Conservation (phyloP, 805 yeast genomes). For the Ogataea chonburiensis region DNA sequence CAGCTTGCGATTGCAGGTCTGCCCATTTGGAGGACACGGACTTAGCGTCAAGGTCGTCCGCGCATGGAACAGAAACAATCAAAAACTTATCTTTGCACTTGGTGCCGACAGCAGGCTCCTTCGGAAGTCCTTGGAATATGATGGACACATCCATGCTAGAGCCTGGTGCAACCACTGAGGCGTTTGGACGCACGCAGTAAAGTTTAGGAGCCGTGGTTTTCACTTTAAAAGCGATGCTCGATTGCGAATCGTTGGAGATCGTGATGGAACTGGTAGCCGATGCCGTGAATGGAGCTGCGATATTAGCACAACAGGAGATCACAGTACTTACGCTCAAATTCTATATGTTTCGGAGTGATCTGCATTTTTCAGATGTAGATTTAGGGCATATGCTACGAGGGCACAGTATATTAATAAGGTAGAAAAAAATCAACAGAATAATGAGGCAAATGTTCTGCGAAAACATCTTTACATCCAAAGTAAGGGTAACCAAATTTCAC, state of each 20-base stretch:
- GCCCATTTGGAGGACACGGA: constrained; percentile 71
- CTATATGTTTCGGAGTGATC: constrained; percentile 69
- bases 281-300: constrained; percentile 70
- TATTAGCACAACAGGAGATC: constrained; percentile 4
- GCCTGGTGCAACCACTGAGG: constrained; percentile 77
- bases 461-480: constrained; percentile 12
- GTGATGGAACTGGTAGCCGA: constrained; percentile 63
- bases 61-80: constrained; percentile 80
- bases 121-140: constrained; percentile 78
- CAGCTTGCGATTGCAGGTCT: constrained; percentile 58
- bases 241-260: constrained; percentile 53
- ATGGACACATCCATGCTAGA: constrained; percentile 70
- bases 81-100: constrained; percentile 91
- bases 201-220: constrained; percentile 97
- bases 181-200: constrained; percentile 94
- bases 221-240: constrained; percentile 83
- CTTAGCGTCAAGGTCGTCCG: constrained; percentile 52
- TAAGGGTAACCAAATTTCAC: constrained; percentile 13
- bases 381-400: constrained; percentile 7
- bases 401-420: constrained; percentile 7
- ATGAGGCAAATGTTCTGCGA: constrained; percentile 14
- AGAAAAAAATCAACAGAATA: constrained; percentile 14
- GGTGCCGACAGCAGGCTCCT: constrained; percentile 69
- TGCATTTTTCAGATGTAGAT: constrained; percentile 45
- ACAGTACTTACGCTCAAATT: constrained; percentile 67